A percentile compares a stretch with the other conserved stretches of the same genome.
Evolutionary conservation across 1,284 basidiomycete species (phyloP).

Genomic region (Tilletia horrida): DNA sequence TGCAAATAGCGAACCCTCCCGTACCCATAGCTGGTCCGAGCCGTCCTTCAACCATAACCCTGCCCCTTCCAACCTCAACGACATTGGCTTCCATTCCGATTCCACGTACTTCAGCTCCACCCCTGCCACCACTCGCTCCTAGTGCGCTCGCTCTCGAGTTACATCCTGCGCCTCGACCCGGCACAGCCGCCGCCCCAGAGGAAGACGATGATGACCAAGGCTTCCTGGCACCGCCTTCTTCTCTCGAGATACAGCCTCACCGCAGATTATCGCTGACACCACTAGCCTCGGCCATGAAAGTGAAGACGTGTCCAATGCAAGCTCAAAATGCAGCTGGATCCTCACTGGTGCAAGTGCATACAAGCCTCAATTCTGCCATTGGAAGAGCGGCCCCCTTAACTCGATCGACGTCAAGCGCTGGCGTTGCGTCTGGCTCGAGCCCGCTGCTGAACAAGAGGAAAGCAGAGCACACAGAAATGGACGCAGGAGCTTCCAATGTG

Average conservation of each 20-base stretch:
- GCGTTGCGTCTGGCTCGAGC: too few relatives aligned
- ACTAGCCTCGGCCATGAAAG: conserved; percentile 1
- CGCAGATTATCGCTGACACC: neutral
- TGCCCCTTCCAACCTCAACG: neutral
- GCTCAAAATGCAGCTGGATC: neutral
- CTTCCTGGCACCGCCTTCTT: neutral
- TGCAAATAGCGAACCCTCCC: too few relatives aligned
- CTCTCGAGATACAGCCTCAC: neutral
- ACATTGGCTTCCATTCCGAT: neutral
- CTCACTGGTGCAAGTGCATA: neutral
- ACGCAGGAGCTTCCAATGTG: neutral
- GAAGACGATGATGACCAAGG: neutral
- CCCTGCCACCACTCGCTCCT: neutral
- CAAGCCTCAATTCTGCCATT: neutral
- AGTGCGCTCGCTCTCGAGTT: neutral
- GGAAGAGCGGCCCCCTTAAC: too few relatives aligned
- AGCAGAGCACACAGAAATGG: neutral
- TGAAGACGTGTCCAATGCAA: conserved; percentile 2
- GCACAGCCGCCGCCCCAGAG: neutral
- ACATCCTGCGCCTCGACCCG: neutral
- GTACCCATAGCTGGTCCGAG: neutral
- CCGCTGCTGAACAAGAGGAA: neutral
- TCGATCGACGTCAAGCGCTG: too few relatives aligned
- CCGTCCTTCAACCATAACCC: too few relatives aligned
- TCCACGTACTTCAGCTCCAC: neutral